phyloP scores from a whole-genome alignment of 2,329 filamentous ascomycete genomes.

The Microcera coccophila region DNA sequence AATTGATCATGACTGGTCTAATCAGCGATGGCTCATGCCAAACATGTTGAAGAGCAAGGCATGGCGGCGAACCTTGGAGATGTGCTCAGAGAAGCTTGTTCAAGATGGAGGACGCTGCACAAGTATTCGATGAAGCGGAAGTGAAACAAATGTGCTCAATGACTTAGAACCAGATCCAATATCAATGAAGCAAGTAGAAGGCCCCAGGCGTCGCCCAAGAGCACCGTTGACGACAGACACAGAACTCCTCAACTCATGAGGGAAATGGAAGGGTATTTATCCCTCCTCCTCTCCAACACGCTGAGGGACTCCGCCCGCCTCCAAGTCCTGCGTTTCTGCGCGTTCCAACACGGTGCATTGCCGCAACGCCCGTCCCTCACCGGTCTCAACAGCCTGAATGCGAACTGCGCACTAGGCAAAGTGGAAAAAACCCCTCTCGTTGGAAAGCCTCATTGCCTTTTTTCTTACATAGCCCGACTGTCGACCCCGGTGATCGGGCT shows the following conservation, averaged over 20 bases:
- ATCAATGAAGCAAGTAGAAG: no score
- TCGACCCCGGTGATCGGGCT: neutral
- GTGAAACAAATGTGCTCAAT: no score
- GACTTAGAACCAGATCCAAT: no score
- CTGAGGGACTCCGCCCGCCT: no score
- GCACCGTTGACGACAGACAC: neutral
- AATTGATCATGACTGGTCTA: no score
- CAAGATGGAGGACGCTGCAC: no score
- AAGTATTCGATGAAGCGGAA: no score
- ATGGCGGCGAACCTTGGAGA: no score
- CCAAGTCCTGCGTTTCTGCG: neutral
- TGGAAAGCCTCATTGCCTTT: constrained; percentile 11
- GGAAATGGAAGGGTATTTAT: neutral
- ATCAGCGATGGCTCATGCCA: no score
- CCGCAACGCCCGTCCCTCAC: constrained; percentile 3
- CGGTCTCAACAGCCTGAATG: constrained; percentile 2
- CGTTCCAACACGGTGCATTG: neutral
- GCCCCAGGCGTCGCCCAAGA: neutral
- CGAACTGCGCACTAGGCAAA: constrained; percentile 3
- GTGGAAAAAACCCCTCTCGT: constrained; percentile 5
- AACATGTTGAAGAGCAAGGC: no score
- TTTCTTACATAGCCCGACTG: constrained; percentile 1
- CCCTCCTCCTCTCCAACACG: neutral
- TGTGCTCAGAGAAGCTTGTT: no score
- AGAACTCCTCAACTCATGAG: neutral